These are phyloP conservation scores for Fusarium devonianum DNA, from an alignment of 2,329 filamentous ascomycete species.

Conservation along the genomic window DNA sequence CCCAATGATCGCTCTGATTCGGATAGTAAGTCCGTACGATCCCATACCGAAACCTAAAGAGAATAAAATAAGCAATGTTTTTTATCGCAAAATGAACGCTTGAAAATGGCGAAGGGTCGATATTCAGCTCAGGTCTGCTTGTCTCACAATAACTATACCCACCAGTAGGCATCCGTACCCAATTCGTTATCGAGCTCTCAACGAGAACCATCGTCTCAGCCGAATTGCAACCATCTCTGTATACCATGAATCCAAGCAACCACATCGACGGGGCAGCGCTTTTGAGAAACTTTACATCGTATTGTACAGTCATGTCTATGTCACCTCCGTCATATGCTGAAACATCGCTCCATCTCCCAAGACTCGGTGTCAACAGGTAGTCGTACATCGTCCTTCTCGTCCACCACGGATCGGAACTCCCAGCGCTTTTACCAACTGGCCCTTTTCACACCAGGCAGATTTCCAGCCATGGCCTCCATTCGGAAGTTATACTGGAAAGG, in stretches of 20 bases:
- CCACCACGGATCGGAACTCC: neutral
- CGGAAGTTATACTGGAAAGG: conserved; percentile 87
- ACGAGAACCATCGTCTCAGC: too few species aligned
- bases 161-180: too few species aligned
- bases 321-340: conserved; percentile 6
- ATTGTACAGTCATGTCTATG: conserved; percentile 38
- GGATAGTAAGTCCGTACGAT: too few species aligned
- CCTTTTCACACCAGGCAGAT: conserved; percentile 91
- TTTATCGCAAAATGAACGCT: too few species aligned
- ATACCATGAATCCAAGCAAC: neutral
- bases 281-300: conserved; percentile 22
- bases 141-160: too few species aligned
- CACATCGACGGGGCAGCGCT: neutral
- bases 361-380: conserved; percentile 15
- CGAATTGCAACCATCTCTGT: neutral
- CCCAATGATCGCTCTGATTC: too few species aligned
- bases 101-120: too few species aligned
- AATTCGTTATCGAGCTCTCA: too few species aligned
- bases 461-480: conserved; percentile 83
- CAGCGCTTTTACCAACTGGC: conserved; percentile 82
- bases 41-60: too few species aligned
- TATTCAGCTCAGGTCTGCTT: too few species aligned
- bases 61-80: too few species aligned
- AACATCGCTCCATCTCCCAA: neutral
- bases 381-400: conserved; percentile 33